Percentiles rank a stretch among this genome's conserved stretches.
Conservation (phyloP, 2,329 filamentous ascomycete species). For the Rutstroemia sp. region DNA sequence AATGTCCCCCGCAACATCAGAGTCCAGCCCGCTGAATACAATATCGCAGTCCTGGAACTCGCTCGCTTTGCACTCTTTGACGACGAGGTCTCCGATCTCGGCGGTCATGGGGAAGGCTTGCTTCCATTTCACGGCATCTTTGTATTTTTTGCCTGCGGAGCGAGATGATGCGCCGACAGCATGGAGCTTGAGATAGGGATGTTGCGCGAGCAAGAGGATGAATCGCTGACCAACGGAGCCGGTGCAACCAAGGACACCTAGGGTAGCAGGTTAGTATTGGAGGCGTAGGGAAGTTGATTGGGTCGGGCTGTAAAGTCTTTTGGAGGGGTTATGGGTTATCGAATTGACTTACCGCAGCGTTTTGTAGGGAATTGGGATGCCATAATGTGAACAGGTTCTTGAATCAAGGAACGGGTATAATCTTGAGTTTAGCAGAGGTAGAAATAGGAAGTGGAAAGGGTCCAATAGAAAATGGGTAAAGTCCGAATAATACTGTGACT, state of each 20-base stretch:
- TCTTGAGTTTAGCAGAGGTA: background rate
- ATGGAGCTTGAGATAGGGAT: constrained; percentile 80
- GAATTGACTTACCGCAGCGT: constrained; percentile 39
- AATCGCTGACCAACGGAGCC: constrained; percentile 95
- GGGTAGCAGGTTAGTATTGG: background rate
- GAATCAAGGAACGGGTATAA: background rate
- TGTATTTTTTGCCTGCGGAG: constrained; percentile 89
- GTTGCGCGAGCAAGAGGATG: constrained; percentile 81
- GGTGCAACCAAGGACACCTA: constrained; percentile 79
- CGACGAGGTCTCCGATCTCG: constrained; percentile 68
- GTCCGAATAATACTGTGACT: background rate
- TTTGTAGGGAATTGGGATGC: constrained; percentile 40
- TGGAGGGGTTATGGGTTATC: constrained; percentile 8
- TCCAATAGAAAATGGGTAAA: background rate
- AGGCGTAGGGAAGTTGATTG: background rate
- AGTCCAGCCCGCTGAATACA: constrained; percentile 87
- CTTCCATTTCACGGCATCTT: constrained; percentile 93
- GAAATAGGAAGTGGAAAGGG: background rate
- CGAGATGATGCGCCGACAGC: constrained; percentile 84
- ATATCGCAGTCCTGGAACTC: constrained; percentile 87
- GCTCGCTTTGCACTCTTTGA: constrained; percentile 75
- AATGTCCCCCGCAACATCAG: constrained; percentile 85
- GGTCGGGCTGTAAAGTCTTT: background rate
- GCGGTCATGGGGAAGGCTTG: constrained; percentile 77
- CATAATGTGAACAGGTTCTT: constrained; percentile 10